These are phyloP conservation scores for Eucalyptus dawsonii DNA, from an alignment of 345 rosid species.

Conservation along the genomic window DNA sequence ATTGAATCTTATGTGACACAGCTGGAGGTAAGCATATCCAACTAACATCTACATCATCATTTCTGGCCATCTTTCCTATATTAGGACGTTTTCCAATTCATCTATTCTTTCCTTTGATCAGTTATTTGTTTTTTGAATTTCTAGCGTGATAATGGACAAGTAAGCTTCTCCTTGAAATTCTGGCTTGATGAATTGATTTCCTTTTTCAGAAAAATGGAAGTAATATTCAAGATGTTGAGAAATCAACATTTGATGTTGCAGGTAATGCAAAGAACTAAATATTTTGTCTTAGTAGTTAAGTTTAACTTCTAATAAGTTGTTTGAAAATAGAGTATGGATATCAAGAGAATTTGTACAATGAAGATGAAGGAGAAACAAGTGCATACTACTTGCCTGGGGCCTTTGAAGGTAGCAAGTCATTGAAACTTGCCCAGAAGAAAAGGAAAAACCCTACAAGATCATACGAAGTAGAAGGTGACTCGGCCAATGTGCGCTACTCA, in stretches of 20 bases:
- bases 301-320: not conserved
- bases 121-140: not conserved
- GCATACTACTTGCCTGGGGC: conserved; percentile 53
- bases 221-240: conserved; percentile 78
- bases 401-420: conserved; percentile 46
- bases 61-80: not conserved
- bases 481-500: conserved; percentile 33
- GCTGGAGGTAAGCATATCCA: conserved; percentile 27
- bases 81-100: not conserved
- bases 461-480: conserved; percentile 51
- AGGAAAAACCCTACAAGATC: conserved; percentile 42
- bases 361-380: conserved; percentile 86
- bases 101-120: not conserved
- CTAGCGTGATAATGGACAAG: not conserved
- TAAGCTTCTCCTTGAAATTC: not conserved
- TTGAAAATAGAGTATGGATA: conserved; percentile 48
- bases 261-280: conserved; percentile 29
- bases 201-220: conserved; percentile 51
- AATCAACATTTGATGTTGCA: conserved; percentile 56
- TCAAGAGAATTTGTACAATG: conserved; percentile 44
- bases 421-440: conserved; percentile 50
- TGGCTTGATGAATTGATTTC: not conserved
- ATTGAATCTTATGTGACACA: conserved; percentile 63
- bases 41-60: not conserved
- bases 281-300: not conserved